phyloP scores from a whole-genome alignment of 1,284 basidiomycete species.

The Spongiforma sp. region DNA sequence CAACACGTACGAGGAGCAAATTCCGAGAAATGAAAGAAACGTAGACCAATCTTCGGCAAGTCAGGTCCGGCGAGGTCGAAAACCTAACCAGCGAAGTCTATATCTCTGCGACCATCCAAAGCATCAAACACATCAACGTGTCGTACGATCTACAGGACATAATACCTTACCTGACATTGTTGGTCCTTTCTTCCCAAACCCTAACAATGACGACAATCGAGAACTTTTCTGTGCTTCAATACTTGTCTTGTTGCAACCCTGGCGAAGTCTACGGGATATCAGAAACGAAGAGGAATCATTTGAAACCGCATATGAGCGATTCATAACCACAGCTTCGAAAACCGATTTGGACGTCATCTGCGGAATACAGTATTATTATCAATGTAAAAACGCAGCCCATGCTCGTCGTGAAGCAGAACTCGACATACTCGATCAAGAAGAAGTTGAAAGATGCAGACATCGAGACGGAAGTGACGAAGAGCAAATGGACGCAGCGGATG shows the following conservation, averaged over 20 bases:
- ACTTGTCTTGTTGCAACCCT: background rate
- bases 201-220: background rate
- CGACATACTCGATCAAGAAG: no score
- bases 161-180: background rate
- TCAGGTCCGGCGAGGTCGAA: background rate
- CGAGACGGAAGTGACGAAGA: no score
- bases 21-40: background rate
- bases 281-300: background rate
- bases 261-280: background rate
- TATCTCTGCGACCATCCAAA: background rate
- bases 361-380: background rate
- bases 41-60: background rate
- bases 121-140: background rate
- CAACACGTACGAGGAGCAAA: background rate
- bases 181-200: background rate
- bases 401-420: background rate
- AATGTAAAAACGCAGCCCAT: background rate
- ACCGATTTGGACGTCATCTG: background rate
- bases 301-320: background rate
- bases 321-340: background rate
- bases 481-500: no score
- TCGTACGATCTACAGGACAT: background rate
- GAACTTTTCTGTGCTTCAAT: background rate
- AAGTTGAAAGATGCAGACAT: no score
- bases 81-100: background rate